Evolutionary conservation across 2,329 filamentous ascomycete genomes (phyloP).

Genomic region (Aspergillus sp.): DNA sequence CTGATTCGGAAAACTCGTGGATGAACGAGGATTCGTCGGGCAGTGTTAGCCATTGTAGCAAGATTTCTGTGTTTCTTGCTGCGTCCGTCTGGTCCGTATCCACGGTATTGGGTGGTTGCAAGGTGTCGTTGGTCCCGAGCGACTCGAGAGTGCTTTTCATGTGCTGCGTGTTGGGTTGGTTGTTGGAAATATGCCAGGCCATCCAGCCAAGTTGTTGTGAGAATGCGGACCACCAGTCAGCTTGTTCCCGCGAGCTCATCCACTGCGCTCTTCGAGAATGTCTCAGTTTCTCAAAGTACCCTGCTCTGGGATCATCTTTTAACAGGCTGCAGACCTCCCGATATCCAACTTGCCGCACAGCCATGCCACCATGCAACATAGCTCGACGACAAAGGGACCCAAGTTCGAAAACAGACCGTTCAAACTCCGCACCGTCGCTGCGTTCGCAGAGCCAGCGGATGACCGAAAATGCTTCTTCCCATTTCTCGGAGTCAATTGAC

Average conservation of each 20-base stretch:
- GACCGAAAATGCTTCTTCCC: conserved; percentile 13
- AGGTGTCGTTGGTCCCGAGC: neutral
- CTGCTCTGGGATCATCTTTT: conserved; percentile 5
- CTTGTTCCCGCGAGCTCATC: conserved; percentile 3
- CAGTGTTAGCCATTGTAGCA: conserved; percentile 12
- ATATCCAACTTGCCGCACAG: conserved; percentile 7
- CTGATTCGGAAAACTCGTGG: conserved; percentile 1
- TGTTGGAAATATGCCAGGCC: conserved; percentile 12
- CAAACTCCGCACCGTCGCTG: conserved; percentile 14
- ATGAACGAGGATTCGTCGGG: conserved; percentile 4
- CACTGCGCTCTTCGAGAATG: conserved; percentile 1
- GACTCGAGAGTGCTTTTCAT: conserved; percentile 4
- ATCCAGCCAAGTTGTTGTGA: conserved; percentile 17
- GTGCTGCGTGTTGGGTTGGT: conserved; percentile 1
- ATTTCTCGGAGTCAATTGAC: conserved; percentile 6
- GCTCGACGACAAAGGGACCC: conserved; percentile 18
- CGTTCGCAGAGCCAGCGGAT: conserved; percentile 19
- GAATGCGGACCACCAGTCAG: conserved; percentile 11
- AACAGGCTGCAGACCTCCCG: conserved; percentile 4
- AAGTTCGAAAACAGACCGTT: conserved; percentile 15
- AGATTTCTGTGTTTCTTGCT: neutral
- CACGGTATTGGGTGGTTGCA: neutral
- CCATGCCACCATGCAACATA: conserved; percentile 7
- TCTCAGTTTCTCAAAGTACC: conserved; percentile 4
- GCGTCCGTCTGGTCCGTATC: neutral